These are phyloP conservation scores for Calonectria pseudoturangicola DNA, from an alignment of 2,329 filamentous ascomycete genomes.

Conservation along the genomic window DNA sequence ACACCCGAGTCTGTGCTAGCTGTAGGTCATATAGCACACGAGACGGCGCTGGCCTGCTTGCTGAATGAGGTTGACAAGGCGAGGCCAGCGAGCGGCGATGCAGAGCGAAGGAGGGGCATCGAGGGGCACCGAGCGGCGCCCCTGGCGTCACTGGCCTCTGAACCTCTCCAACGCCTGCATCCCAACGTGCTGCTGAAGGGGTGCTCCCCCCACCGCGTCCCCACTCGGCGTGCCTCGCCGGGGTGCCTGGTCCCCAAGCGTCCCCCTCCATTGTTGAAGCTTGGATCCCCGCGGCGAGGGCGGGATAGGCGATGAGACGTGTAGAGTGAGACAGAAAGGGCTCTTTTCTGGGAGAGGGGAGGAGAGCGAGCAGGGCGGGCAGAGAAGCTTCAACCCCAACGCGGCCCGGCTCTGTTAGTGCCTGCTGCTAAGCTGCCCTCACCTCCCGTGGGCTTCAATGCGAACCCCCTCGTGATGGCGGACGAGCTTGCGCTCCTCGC, in stretches of 20 bases:
- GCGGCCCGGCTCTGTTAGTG: constrained; percentile 15
- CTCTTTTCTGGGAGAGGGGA: neutral
- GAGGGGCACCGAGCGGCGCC: constrained; percentile 44
- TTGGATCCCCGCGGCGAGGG: constrained; percentile 45
- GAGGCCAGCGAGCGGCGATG: constrained; percentile 31
- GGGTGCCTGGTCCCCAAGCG: constrained; percentile 44
- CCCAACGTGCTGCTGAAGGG: constrained; percentile 27
- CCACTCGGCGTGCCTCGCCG: constrained; percentile 53
- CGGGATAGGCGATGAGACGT: constrained; percentile 39
- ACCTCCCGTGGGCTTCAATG: constrained; percentile 7
- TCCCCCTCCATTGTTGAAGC: constrained; percentile 32
- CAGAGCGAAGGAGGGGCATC: constrained; percentile 40
- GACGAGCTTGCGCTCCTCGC: constrained; percentile 12
- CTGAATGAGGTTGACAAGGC: constrained; percentile 29
- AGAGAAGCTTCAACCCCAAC: constrained; percentile 26
- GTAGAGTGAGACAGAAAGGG: constrained; percentile 19
- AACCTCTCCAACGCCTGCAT: constrained; percentile 1
- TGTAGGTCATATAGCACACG: constrained; percentile 1
- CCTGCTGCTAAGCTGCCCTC: neutral
- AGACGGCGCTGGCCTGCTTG: constrained; percentile 24
- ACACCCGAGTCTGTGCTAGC: constrained; percentile 16
- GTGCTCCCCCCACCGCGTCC: constrained; percentile 47
- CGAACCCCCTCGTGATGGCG: neutral
- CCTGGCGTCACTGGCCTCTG: constrained; percentile 48
- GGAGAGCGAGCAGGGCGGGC: no score